Base-by-base conservation (phyloP, 1,139 yeast genomes). In the Suhomyces ambrosiae region DNA sequence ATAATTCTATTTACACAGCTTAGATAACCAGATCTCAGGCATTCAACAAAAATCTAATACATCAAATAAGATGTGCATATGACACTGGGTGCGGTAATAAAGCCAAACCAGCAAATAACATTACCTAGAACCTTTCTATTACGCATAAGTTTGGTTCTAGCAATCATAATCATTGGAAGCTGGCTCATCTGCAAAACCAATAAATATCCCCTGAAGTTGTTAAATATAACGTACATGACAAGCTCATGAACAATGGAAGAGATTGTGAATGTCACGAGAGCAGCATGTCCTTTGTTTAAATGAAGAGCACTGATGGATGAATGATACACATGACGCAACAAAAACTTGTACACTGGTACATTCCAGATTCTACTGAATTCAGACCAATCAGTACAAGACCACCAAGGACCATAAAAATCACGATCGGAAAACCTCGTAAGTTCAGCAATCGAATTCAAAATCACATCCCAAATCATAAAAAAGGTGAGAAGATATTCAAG, bases 301-400 rank as follows among this genome's bases (percentile, higher is more conserved):
- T 79, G 72, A 35, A 89, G 71, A 0, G 90, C 82, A 47, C 94
- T 80, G 43, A 92, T 86, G 11, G 94, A 80, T 21, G 95, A 84
- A 58, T 89, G 97, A 60, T 92, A 94, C 7, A 92, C 98, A 56
- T 94, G 99, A 47, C 97, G 77, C 30, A 89, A 68, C 42, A 92
- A 67, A 53, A 92, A 92, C 49, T 82, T 79, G 60, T 92, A 97
- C n/a, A 94, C 97, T 0, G 97, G 97, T 7, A 80, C 76, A 58
- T 92, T 92, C 98, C 99, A 94, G 48, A 86, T 81, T 48, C 97
- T 76, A 7, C 97, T 86, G 63, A 86, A 92, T 57, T 89, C 92
- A 40, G 86, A 89, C 96, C 97, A 92, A 33, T 89, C 84, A 19
- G 86, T 80, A 48, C 95, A 86, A 50, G 92, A 87, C 98, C 97